Evolutionary conservation across 768 basidiomycete species (phyloP), one percentile per base, ranked within the genome.

Genomic region (Trametes cingulata): DNA sequence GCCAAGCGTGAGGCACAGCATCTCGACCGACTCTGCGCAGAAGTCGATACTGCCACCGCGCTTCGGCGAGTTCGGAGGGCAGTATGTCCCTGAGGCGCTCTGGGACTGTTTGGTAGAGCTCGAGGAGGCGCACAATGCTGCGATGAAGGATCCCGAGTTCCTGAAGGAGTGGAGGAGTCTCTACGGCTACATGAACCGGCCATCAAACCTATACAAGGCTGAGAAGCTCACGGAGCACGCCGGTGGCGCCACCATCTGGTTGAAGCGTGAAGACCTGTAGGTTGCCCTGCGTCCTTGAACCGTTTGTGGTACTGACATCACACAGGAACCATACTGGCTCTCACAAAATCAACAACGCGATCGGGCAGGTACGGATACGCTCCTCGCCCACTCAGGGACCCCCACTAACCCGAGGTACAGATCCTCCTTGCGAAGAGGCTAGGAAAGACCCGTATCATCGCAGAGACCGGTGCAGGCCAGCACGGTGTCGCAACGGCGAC

Each of bases 401-500:
- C 15, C 55, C 35, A 14, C 64, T 67, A 12, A 63, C 54, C n/a
- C 3, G 6, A 15, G 14, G 24, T 47, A 2, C 71, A 96, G 90
- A 95, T 98, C 62, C 80, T 99, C 17, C 85, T 99, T 25, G 97
- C 97, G n/a, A 83, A 84, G 46, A 85, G 97, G 45, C 77, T 98
- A 59, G 97, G 97, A 19, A 99, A 99, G 78, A 97, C 82, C 39
- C 85, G 95, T 54, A 98, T 99, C 69, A 98, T 98, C 65, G 97
- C 97, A 33, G 97, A 99, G 79, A 98, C 97, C 1, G 97, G 97
- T 62, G 97, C 97, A 0, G 97, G 97, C 15, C 97, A 98, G 73
- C 97, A 99, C 73, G 97, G 97, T 72, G 97, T 99, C 29, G 97
- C 97, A 20, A 98, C 97, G 47, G 97, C 97, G 1, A 99, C 97